Base-by-base conservation (phyloP, 2,329 filamentous ascomycete species). In the Plenodomus biglobosus region DNA sequence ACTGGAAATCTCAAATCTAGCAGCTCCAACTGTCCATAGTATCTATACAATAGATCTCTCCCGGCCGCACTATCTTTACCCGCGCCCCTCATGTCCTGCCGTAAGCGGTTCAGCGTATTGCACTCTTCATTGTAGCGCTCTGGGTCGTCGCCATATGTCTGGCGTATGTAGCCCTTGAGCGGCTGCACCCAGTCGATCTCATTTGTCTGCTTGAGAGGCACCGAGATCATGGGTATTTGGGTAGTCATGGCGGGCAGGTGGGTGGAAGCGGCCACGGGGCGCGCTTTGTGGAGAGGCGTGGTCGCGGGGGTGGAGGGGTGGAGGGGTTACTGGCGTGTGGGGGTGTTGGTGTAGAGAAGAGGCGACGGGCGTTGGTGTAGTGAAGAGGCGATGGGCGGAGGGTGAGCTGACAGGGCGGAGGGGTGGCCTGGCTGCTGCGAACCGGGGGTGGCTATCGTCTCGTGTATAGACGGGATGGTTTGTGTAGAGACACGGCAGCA, bases 111-210 rank as follows among this genome's bases (percentile, higher is more conserved):
- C 72, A 99, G 84, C 32, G 91, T 95, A 36, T 85, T 86, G 77
- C 94, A 97, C 80, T 99, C 94, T 73, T 97, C 91, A 44, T 86
- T 84, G 78, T 99, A 99, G 62, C 90, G 85, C 73, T 99, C 94
- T 21, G 94, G 92, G 70, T 97, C 92, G 74, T 99, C 94, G 71
- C 92, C 92, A 72, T 99, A 96, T 19, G 88, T 95, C 62, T 91
- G 83, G 59, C 91, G 84, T 65, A 99, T 99, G 78, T 97, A 96
- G 57, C 81, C 79, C 78, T 97, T 97, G 60, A 99, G 81, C 40
- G 94, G 94, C 40, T 82, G 80, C 58, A 97, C 82, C 94, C 94
- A 99, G 81, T 99, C 94, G 71, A 99, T 95, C 79, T 99, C 94
- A 80, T 92, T 96, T 58, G 94, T 99, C 73, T 85, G 83, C 76